These are phyloP conservation scores for Bacidia rubella DNA, from an alignment of 495 filamentous ascomycete genomes.

Conservation along the genomic window DNA sequence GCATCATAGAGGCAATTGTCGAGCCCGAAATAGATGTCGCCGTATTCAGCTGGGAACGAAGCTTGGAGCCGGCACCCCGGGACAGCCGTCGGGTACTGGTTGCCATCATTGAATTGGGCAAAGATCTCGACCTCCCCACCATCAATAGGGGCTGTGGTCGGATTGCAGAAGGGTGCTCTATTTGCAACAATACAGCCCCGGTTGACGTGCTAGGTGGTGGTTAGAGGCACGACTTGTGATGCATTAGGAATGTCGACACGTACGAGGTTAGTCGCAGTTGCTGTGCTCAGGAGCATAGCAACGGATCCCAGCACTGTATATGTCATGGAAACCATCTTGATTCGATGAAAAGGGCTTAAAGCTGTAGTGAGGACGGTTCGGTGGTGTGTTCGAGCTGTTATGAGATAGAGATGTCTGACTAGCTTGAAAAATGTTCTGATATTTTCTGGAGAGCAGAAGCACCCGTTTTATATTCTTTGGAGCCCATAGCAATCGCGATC, in stretches of 20 bases:
- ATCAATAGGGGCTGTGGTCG: background rate
- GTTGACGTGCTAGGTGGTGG: background rate
- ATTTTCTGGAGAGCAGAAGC: no score
- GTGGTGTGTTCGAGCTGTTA: no score
- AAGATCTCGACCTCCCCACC: background rate
- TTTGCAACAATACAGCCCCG: background rate
- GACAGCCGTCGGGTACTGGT: background rate
- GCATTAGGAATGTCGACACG: background rate
- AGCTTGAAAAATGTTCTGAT: no score
- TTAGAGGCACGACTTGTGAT: background rate
- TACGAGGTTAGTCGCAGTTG: background rate
- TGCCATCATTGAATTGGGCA: background rate
- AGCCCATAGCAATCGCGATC: no score
- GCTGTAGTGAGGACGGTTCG: no score
- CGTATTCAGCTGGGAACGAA: background rate
- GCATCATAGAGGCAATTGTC: background rate
- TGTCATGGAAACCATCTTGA: background rate
- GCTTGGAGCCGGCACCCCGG: background rate
- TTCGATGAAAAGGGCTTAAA: no score
- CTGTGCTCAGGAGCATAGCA: background rate
- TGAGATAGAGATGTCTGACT: no score
- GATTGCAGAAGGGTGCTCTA: background rate
- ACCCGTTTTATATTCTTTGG: no score
- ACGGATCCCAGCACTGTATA: background rate
- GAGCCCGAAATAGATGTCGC: background rate